Evolutionary conservation across 1,139 yeast species (phyloP).

Genomic region (Sugiyamaella xylanicola): DNA sequence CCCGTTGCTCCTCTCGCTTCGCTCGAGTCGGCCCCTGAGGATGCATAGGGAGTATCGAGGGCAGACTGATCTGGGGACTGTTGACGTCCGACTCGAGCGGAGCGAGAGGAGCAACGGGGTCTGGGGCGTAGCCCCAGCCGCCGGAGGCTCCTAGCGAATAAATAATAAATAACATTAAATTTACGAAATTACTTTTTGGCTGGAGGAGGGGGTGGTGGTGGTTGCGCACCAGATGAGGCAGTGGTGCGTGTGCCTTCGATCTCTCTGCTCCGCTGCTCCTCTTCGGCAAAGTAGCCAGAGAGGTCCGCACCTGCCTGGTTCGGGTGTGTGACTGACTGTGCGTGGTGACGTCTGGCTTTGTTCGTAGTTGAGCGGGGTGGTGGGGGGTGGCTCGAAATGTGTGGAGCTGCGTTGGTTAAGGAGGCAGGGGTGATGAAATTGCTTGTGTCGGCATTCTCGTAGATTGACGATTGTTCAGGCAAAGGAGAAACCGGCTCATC

Average conservation of each 20-base stretch:
- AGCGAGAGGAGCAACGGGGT: constrained; percentile 10
- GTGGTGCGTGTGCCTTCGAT: constrained; percentile 36
- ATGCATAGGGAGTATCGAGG: background rate
- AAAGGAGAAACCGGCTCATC: constrained; percentile 22
- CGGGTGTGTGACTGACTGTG: constrained; percentile 14
- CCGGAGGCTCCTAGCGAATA: constrained; percentile 5
- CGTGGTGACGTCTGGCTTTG: constrained; percentile 24
- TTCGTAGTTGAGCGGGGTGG: constrained; percentile 17
- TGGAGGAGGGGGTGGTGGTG: no score
- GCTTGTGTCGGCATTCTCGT: background rate
- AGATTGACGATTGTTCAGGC: background rate
- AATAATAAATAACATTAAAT: constrained; percentile 15
- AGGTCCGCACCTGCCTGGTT: constrained; percentile 31
- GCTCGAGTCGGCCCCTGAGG: background rate
- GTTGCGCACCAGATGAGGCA: no score
- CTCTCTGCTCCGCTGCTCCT: constrained; percentile 39
- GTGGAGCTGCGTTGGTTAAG: constrained; percentile 27
- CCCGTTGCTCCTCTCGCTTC: constrained; percentile 14
- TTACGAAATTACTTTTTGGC: constrained; percentile 10
- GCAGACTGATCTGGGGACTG: constrained; percentile 5
- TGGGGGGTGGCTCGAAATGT: constrained; percentile 22
- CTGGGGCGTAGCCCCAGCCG: constrained; percentile 14
- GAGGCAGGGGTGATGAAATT: constrained; percentile 27
- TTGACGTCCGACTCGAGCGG: background rate
- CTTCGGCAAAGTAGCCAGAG: constrained; percentile 43